Base-by-base conservation (phyloP, 2,329 filamentous ascomycete species). In the Penicillium thymicola region DNA sequence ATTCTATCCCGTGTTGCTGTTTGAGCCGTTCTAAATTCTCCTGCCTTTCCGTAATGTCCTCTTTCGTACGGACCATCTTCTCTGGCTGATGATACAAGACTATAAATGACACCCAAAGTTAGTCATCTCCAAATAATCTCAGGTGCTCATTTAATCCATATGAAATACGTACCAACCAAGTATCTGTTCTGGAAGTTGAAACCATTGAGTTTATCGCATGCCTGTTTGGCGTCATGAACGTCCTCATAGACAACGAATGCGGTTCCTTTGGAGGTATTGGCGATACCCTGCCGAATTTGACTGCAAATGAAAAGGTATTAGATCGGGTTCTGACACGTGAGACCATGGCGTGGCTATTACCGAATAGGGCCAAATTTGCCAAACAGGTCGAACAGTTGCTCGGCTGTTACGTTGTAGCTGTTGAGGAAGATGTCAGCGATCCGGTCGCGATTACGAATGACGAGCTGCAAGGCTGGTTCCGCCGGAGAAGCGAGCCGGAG, bases 101-200 rank as follows among this genome's bases (percentile, higher is more conserved):
- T 75, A 51, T 16, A 32, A 11, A 32, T 32, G 43, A 18, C 5
- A 45, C 27, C 14, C 28, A 30, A 49, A 2, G 16, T 25, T 28
- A 46, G 42, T 52, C 21, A 57, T 28, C 42, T 27, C n/a, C 16
- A 21, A 38, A 27, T n/a, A 7, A 14, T 14, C 4, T n/a, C 21
- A 11, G 36, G 16, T 25, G 9, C 21, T 47, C 32, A 47, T n/a
- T 27, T 28, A 34, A 45, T 45, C 21, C 10, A 34, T 49, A 36
- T 21, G 51, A 41, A 27, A 48, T 49, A 86, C 90, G 60, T 85
- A 95, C 91, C 92, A 72, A 99, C 94, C 69, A 99, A 90, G 79
- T 99, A 99, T 75, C 94, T 89, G 80, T 93, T 96, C 82, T 99
- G 94, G 78, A 99, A 99, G 82, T 99, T 99, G 87, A 96, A 99